These are phyloP conservation scores for Coelastrella sp. DNA, from an alignment of 139 green algal species.

Conservation along the genomic window DNA sequence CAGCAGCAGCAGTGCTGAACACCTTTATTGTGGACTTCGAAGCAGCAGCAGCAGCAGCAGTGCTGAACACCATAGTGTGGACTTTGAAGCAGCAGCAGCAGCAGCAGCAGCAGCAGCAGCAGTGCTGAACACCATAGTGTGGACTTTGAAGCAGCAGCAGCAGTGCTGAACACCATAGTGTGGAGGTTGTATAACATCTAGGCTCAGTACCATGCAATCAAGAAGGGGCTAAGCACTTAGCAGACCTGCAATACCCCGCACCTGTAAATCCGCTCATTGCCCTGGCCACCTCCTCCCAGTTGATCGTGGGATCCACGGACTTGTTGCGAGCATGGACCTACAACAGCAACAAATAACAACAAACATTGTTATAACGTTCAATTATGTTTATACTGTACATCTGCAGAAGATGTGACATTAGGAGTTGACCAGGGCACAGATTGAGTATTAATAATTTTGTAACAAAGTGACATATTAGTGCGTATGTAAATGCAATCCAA, in stretches of 20 bases:
- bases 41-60: not conserved
- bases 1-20: not conserved
- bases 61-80: not conserved
- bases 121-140: not conserved
- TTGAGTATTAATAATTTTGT: too few species aligned
- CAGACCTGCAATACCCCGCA: not conserved
- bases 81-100: not conserved
- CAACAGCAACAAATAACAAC: not conserved
- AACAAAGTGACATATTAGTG: too few species aligned
- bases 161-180: not conserved
- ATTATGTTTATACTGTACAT: too few species aligned
- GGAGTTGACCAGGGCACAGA: too few species aligned
- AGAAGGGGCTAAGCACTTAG: too few species aligned
- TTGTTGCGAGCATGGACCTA: constrained; percentile 91
- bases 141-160: not conserved
- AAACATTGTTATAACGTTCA: not conserved
- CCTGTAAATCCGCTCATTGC: constrained; percentile 93
- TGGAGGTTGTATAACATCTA: too few species aligned
- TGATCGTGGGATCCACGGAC: constrained; percentile 79
- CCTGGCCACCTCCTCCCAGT: constrained; percentile 84
- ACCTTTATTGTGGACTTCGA: not conserved
- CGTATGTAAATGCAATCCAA: too few species aligned
- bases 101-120: not conserved
- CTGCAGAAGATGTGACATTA: too few species aligned
- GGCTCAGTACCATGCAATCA: too few species aligned